Evolutionary conservation across 2,329 filamentous ascomycete genomes (phyloP).

Genomic region (Exophiala xenobiotica): DNA sequence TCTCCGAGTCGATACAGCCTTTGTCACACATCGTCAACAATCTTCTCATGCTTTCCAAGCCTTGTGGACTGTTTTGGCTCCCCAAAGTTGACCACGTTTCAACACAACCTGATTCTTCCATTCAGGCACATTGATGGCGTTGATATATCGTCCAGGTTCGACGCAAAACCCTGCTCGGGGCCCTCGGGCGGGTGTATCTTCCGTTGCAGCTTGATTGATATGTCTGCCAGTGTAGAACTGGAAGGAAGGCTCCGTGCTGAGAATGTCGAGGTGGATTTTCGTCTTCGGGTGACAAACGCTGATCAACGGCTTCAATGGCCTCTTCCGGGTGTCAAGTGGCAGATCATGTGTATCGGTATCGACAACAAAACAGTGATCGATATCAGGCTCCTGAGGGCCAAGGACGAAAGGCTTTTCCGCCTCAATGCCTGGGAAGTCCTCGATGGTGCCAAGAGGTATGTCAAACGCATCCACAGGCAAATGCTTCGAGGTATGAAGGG

Average conservation of each 20-base stretch:
- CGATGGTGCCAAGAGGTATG: slow-evolving; percentile 71
- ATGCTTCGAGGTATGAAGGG: slow-evolving; percentile 61
- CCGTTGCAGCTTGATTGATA: slow-evolving; percentile 70
- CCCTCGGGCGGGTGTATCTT: slow-evolving; percentile 61
- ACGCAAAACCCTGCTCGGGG: slow-evolving; percentile 80
- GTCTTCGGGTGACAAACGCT: slow-evolving; percentile 71
- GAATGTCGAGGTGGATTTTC: slow-evolving; percentile 78
- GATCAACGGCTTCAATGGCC: slow-evolving; percentile 66
- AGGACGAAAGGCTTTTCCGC: slow-evolving; percentile 70
- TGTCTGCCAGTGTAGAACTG: slow-evolving; percentile 93
- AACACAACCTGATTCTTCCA: slow-evolving; percentile 78
- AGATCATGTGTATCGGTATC: slow-evolving; percentile 61
- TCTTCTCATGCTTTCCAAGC: slow-evolving; percentile 62
- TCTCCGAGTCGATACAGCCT: not conserved
- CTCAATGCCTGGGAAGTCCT: slow-evolving; percentile 63
- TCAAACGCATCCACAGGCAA: slow-evolving; percentile 70
- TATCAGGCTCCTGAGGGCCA: slow-evolving; percentile 66
- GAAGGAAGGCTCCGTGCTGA: slow-evolving; percentile 91
- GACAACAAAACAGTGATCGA: slow-evolving; percentile 89
- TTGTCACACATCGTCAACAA: not conserved
- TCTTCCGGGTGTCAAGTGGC: slow-evolving; percentile 64
- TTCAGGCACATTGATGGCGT: slow-evolving; percentile 76
- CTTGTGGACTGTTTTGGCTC: slow-evolving; percentile 76
- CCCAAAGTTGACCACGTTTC: slow-evolving; percentile 82
- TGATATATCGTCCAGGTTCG: slow-evolving; percentile 87